These are phyloP conservation scores for Salix arbutifolia DNA, from an alignment of 345 rosid genomes.

Conservation along the genomic window DNA sequence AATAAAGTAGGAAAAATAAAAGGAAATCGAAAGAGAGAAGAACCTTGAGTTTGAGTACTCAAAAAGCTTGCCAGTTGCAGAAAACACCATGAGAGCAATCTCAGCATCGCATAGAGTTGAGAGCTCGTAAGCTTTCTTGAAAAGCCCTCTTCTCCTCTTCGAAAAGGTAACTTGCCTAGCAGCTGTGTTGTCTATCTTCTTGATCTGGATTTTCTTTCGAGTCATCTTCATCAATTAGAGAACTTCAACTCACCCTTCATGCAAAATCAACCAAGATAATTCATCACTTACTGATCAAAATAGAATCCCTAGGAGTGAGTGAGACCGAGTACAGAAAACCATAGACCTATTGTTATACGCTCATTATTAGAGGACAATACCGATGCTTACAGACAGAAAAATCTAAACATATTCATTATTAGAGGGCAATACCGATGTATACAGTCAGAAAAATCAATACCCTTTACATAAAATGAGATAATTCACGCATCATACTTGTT, in stretches of 20 bases:
- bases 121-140: constrained; percentile 47
- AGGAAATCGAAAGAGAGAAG: background rate
- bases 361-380: no score
- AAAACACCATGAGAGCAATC: constrained; percentile 30
- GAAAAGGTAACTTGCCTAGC: constrained; percentile 34
- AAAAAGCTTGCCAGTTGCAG: constrained; percentile 38
- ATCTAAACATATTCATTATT: no score
- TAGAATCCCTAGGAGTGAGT: background rate
- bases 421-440: background rate
- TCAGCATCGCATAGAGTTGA: no score
- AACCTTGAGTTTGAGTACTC: constrained; percentile 44
- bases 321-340: background rate
- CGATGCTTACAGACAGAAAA: no score
- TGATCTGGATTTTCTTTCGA: constrained; percentile 44
- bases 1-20: background rate
- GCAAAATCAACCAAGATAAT: background rate
- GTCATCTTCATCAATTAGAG: constrained; percentile 21
- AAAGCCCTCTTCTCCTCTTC: constrained; percentile 29
- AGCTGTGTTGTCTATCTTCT: constrained; percentile 38
- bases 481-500: background rate
- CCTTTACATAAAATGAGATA: background rate
- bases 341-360: background rate
- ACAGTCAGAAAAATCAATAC: background rate
- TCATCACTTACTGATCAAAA: background rate
- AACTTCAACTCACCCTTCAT: background rate